These are phyloP conservation scores for Gleditsia sinensis DNA, from an alignment of 306 rosid species.

Conservation along the genomic window DNA sequence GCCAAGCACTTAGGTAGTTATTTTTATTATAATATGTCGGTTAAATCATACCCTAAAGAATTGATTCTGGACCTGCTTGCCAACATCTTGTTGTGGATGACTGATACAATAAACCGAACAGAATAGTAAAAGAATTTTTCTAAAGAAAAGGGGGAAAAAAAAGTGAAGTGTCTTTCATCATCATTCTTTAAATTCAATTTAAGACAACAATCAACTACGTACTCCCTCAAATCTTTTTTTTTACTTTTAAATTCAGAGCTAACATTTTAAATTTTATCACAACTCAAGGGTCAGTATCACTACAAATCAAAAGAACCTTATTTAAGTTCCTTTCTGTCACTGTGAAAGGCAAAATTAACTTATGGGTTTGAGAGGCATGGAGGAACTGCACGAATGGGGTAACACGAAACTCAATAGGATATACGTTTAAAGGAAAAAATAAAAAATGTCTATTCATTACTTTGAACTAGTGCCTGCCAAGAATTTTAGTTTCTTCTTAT, in stretches of 20 bases:
- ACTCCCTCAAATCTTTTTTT: slow-evolving; percentile 3
- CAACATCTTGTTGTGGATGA: slow-evolving; percentile 18
- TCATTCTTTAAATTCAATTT: slow-evolving; percentile 4
- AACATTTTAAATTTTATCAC: neutral
- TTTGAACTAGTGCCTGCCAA: slow-evolving; percentile 37
- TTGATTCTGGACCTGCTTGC: slow-evolving; percentile 29
- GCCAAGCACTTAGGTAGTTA: slow-evolving; percentile 17
- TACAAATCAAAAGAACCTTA: too few relatives aligned
- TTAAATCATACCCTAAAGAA: slow-evolving; percentile 24
- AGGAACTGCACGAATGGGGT: neutral
- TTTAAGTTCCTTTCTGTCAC: too few relatives aligned
- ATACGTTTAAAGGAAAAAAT: neutral
- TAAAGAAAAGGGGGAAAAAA: slow-evolving; percentile 1
- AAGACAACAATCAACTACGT: slow-evolving; percentile 12
- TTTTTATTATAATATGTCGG: slow-evolving; percentile 15
- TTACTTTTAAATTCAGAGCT: too few relatives aligned
- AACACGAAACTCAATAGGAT: slow-evolving; percentile 15
- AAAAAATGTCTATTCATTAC: slow-evolving; percentile 25
- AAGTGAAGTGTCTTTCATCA: neutral
- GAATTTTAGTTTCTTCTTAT: slow-evolving; percentile 22
- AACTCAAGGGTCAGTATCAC: too few relatives aligned
- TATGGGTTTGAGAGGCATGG: neutral
- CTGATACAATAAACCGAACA: slow-evolving; percentile 41
- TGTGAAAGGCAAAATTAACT: neutral
- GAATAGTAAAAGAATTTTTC: neutral